A percentile compares a stretch with the other conserved stretches of the same genome.
Evolutionary conservation across 2,329 filamentous ascomycete genomes (phyloP).

Genomic region (Sarocladium kiliense): DNA sequence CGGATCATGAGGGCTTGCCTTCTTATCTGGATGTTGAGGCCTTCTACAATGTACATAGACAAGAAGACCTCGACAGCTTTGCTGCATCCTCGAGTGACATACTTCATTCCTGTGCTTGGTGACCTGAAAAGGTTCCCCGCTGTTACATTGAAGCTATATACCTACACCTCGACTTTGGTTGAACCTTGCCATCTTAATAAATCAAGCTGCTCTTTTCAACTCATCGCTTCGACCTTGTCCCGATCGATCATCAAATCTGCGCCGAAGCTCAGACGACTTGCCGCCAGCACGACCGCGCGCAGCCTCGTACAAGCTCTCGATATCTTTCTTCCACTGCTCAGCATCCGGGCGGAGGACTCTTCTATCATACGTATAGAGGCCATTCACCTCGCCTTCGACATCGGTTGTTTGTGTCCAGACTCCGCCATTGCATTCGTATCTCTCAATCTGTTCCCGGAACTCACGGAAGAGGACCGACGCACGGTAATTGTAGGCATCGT

Average conservation of each 20-base stretch:
- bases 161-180: no score
- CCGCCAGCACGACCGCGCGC: slow-evolving; percentile 26
- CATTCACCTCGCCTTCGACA: slow-evolving; percentile 71
- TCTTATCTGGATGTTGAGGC: background rate
- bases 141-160: no score
- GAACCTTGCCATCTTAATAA: no score
- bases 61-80: no score
- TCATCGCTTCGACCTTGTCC: background rate
- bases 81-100: background rate
- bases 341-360: slow-evolving; percentile 51
- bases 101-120: no score
- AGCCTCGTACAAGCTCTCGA: slow-evolving; percentile 54
- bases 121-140: no score
- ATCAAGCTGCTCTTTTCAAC: no score
- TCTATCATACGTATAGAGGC: slow-evolving; percentile 64
- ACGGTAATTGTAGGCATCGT: slow-evolving; percentile 63
- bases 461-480: slow-evolving; percentile 55
- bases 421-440: slow-evolving; percentile 59
- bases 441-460: slow-evolving; percentile 54
- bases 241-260: background rate
- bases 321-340: slow-evolving; percentile 55
- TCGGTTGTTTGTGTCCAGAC: slow-evolving; percentile 73
- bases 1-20: background rate
- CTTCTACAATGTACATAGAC: background rate
- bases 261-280: background rate